Evolutionary conservation across 2,329 filamentous ascomycete species (phyloP).

Genomic region (Myriangium duriaei): DNA sequence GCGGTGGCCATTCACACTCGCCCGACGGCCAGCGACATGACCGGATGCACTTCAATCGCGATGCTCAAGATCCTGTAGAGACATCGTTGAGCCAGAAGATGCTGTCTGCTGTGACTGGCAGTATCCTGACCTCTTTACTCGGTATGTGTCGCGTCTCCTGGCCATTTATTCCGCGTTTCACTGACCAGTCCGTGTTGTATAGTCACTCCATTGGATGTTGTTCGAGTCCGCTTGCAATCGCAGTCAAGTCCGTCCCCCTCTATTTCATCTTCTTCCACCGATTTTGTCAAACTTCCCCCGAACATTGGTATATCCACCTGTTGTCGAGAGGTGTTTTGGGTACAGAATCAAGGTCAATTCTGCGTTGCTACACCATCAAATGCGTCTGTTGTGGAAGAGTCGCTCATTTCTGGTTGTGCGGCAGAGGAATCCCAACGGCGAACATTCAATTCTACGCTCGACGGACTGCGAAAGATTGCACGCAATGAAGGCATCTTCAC

Average conservation of each 20-base stretch:
- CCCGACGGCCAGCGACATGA: conserved; percentile 28
- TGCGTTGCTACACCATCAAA: conserved; percentile 52
- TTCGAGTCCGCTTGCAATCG: conserved; percentile 86
- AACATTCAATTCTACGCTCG: conserved; percentile 80
- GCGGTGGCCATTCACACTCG: conserved; percentile 4
- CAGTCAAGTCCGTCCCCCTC: conserved; percentile 51
- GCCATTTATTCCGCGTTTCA: too few relatives aligned
- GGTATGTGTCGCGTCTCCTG: conserved; percentile 45
- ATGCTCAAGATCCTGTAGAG: conserved; percentile 31
- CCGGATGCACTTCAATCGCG: conserved; percentile 19
- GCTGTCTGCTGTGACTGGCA: conserved; percentile 84
- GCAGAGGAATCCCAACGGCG: conserved; percentile 75
- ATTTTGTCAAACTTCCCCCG: conserved; percentile 58
- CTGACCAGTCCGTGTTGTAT: too few relatives aligned
- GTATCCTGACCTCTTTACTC: conserved; percentile 75
- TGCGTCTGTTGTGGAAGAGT: conserved; percentile 28
- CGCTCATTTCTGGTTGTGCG: conserved; percentile 55
- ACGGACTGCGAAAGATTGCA: conserved; percentile 87
- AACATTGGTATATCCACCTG: conserved; percentile 88
- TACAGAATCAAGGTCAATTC: conserved; percentile 69
- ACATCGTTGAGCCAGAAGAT: conserved; percentile 84
- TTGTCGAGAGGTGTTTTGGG: conserved; percentile 94
- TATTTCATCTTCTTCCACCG: conserved; percentile 35
- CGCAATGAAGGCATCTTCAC: conserved; percentile 79
- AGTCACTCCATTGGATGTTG: conserved; percentile 95